Percentiles rank a stretch among this genome's conserved stretches.
phyloP scores from a whole-genome alignment of 495 filamentous ascomycete genomes.

The Chaetomium fimeti region DNA sequence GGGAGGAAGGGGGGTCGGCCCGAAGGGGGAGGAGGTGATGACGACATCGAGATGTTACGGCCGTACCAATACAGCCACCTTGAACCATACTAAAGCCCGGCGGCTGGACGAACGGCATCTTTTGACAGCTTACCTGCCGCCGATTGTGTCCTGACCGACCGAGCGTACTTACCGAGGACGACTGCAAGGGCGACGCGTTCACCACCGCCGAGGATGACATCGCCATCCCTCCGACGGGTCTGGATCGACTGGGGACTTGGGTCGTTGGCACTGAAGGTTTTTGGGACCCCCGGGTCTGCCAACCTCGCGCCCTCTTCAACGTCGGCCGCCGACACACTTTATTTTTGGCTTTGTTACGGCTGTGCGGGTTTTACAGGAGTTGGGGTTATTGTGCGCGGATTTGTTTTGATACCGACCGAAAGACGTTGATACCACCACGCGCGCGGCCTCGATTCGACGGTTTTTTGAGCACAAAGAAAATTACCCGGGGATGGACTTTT shows the following conservation, averaged over 20 bases:
- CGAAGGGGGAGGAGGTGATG: not conserved
- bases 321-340: not conserved
- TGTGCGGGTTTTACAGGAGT: conserved; percentile 6
- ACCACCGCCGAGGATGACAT: not conserved
- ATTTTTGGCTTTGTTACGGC: not conserved
- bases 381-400: conserved; percentile 2
- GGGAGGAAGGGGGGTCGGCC: not conserved
- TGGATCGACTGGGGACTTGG: not conserved
- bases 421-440: conserved; percentile 18
- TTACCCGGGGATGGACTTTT: not conserved
- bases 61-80: not conserved
- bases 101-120: not conserved
- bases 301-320: not conserved
- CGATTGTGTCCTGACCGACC: not conserved
- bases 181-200: not conserved
- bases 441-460: conserved; percentile 13
- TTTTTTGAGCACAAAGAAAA: conserved; percentile 9
- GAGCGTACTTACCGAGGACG: not conserved
- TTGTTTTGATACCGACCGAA: conserved; percentile 10
- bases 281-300: not conserved
- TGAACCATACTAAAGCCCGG: not conserved
- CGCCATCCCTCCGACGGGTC: not conserved
- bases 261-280: not conserved
- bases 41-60: not conserved
- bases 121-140: not conserved